phyloP scores from a whole-genome alignment of 2,329 filamentous ascomycete genomes.

The Clarireedia hainanense region DNA sequence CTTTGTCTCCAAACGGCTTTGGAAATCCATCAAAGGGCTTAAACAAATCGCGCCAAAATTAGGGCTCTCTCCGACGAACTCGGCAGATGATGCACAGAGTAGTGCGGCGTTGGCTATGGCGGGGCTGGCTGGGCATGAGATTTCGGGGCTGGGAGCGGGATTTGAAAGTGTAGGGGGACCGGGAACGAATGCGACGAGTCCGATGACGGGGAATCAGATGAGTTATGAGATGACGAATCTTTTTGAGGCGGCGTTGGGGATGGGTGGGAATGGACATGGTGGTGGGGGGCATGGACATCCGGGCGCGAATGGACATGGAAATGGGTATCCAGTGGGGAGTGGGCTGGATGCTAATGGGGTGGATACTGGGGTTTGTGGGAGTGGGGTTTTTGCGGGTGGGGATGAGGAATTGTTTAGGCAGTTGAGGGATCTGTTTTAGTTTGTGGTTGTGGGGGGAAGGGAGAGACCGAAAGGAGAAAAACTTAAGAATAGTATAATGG shows the following conservation, averaged over 20 bases:
- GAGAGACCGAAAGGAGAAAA: too few species aligned
- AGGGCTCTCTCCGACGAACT: constrained; percentile 33
- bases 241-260: constrained; percentile 29
- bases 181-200: constrained; percentile 22
- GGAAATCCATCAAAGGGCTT: constrained; percentile 58
- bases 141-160: constrained; percentile 17
- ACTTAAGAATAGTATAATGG: too few species aligned
- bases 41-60: constrained; percentile 65
- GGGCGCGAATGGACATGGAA: too few species aligned
- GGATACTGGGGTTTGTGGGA: constrained; percentile 12
- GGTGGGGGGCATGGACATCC: background rate
- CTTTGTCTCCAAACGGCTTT: constrained; percentile 64
- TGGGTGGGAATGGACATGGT: constrained; percentile 14
- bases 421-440: constrained; percentile 28
- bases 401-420: constrained; percentile 30
- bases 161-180: constrained; percentile 6
- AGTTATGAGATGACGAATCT: constrained; percentile 31
- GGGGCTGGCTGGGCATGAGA: constrained; percentile 38
- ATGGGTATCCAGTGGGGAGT: too few species aligned
- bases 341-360: background rate
- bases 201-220: constrained; percentile 30
- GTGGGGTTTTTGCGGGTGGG: constrained; percentile 27
- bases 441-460: background rate
- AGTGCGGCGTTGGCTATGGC: constrained; percentile 48
- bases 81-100: constrained; percentile 40